Percentiles rank a stretch among this genome's conserved stretches.
These are phyloP conservation scores for Termitomyces sp. DNA, from an alignment of 768 basidiomycete species.

Conservation along the genomic window DNA sequence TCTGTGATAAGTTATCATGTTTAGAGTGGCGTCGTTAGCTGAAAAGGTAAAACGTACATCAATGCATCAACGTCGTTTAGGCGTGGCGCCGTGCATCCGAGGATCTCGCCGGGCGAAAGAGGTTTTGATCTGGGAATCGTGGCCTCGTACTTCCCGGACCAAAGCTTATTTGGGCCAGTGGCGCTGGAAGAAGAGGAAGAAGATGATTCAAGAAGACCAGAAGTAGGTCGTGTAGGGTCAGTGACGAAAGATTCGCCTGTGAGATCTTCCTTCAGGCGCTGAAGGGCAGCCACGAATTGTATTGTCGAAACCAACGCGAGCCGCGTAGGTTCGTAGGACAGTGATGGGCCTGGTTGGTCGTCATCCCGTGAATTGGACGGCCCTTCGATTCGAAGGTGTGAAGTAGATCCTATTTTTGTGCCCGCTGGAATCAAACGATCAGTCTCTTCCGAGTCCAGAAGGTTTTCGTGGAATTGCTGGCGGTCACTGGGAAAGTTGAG, in stretches of 20 bases:
- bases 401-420: conserved; percentile 44
- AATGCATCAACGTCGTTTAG: conserved; percentile 80
- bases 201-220: conserved; percentile 9
- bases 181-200: neutral
- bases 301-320: conserved; percentile 95
- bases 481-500: conserved; percentile 85
- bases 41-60: conserved; percentile 52
- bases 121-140: conserved; percentile 86
- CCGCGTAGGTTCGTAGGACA: conserved; percentile 46
- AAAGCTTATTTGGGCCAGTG: conserved; percentile 23
- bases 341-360: conserved; percentile 13
- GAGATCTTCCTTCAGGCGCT: conserved; percentile 80
- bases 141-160: conserved; percentile 68
- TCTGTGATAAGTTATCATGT: conserved; percentile 34
- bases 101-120: conserved; percentile 92
- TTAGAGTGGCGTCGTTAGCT: neutral
- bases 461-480: conserved; percentile 54
- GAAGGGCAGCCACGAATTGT: conserved; percentile 93
- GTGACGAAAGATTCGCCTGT: conserved; percentile 32
- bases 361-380: conserved; percentile 12
- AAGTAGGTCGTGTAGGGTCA: conserved; percentile 9
- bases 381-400: conserved; percentile 63
- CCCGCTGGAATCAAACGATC: conserved; percentile 39
- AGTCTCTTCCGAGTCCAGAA: conserved; percentile 55
- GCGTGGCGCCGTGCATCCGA: conserved; percentile 93